Conservation (phyloP, 768 basidiomycete species). For the Russula compacta region DNA sequence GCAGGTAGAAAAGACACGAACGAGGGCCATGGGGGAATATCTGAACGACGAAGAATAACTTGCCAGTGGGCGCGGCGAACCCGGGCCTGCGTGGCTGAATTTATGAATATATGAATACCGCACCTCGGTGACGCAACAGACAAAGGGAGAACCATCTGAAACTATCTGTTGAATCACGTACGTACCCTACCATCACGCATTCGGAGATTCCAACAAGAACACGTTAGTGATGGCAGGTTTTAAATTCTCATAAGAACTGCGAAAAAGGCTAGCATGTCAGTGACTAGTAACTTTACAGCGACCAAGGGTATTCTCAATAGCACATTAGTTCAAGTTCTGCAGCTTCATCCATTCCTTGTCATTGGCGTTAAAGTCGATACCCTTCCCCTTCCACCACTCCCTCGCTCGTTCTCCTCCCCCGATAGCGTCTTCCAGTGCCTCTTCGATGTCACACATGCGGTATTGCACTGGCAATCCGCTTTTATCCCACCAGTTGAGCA, state of each 20-base stretch:
- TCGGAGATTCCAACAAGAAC: neutral
- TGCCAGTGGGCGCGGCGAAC: neutral
- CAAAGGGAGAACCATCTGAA: neutral
- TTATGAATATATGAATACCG: slow-evolving; percentile 1
- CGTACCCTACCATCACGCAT: too few species aligned
- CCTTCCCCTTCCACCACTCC: slow-evolving; percentile 74
- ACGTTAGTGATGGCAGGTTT: neutral
- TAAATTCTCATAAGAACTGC: neutral
- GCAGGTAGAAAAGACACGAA: slow-evolving; percentile 4
- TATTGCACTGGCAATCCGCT: slow-evolving; percentile 74
- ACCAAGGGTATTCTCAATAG: neutral
- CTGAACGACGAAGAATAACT: neutral
- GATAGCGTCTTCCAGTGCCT: slow-evolving; percentile 81
- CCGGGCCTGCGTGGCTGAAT: neutral
- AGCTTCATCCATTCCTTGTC: slow-evolving; percentile 87
- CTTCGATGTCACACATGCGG: slow-evolving; percentile 86
- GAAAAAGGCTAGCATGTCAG: neutral
- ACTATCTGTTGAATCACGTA: too few species aligned
- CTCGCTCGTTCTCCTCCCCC: slow-evolving; percentile 69
- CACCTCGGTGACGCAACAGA: too few species aligned
- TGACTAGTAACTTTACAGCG: neutral
- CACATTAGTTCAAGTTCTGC: slow-evolving; percentile 54
- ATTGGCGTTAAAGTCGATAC: slow-evolving; percentile 74
- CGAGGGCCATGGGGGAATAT: neutral
- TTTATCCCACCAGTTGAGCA: slow-evolving; percentile 84